Percentiles rank a stretch among this genome's conserved stretches.
Conservation (phyloP, 2,329 filamentous ascomycete genomes). For the Sporothrix curviconia region DNA sequence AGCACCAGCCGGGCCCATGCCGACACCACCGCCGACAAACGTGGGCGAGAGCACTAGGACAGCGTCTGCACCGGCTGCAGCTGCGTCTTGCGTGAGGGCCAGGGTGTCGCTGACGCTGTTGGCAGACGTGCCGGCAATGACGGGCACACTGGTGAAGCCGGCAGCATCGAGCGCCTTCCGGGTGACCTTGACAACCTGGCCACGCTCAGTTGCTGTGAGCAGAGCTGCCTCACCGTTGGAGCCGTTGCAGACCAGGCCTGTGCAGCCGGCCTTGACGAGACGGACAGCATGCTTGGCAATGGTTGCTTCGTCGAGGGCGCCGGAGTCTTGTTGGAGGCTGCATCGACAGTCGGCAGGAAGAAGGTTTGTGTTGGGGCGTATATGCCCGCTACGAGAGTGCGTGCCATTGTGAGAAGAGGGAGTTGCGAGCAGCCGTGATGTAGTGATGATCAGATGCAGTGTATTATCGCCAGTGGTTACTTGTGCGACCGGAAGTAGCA, state of each 20-base stretch:
- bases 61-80: conserved; percentile 69
- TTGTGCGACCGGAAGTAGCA: too few species aligned
- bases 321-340: conserved; percentile 46
- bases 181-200: conserved; percentile 67
- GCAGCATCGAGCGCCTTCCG: conserved; percentile 74
- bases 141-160: conserved; percentile 65
- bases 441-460: too few species aligned
- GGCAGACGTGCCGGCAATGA: conserved; percentile 75
- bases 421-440: too few species aligned
- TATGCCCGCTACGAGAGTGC: conserved; percentile 4
- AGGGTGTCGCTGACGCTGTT: conserved; percentile 76
- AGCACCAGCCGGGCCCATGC: conserved; percentile 67
- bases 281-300: conserved; percentile 76
- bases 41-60: conserved; percentile 71
- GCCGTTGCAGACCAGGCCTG: conserved; percentile 77
- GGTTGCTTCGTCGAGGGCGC: conserved; percentile 71
- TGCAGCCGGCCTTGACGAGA: conserved; percentile 67
- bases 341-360: not conserved
- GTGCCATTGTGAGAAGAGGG: not conserved
- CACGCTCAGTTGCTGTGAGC: conserved; percentile 68
- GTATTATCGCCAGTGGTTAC: too few species aligned
- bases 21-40: conserved; percentile 63
- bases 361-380: conserved; percentile 10
- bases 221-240: conserved; percentile 87
- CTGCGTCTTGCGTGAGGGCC: conserved; percentile 60